Evolutionary conservation across 305 asterid genomes (phyloP), one percentile per base, ranked within the genome.

Genomic region (Solanum hybrid): DNA sequence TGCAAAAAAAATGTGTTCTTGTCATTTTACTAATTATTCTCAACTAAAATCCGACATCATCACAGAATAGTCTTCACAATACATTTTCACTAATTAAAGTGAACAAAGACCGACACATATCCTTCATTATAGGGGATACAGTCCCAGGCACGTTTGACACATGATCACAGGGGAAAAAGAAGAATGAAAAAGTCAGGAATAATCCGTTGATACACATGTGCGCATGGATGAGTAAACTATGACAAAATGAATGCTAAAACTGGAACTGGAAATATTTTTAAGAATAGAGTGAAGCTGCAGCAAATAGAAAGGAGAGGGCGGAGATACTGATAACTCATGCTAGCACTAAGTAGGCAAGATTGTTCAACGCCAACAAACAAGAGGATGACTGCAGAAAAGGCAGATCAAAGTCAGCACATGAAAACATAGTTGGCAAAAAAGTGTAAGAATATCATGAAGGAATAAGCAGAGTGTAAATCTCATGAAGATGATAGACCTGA

Each of bases 291-390:
- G 10, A 57, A 57, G 68, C 68, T 15, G 68, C 68, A 57, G 68
- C n/a, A 57, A 57, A 57, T 57, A 2, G 24, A 57, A 57, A 57
- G 92, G 78, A 90, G 89, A 90, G 79, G 91, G 87, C 72, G 3
- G 15, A 39, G 37, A 73, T 27, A 57, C 32, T 4, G 31, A 57
- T 9, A 65, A 11, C 57, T 45, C 37, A 39, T 68, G 76, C 76
- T 68, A 68, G 29, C 31, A 68, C 29, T 3, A 68, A 93, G 90
- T 92, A 94, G 32, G 98, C 98, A 91, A 94, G 95, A 93, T 92
- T 95, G 95, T 97, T 97, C 94, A 97, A 89, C 29, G 95, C 98
- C 91, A 96, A 93, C 91, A 80, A 78, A 91, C 99, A 96, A 29
- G 99, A 96, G 10, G 97, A 93, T 89, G 99, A 94, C 98, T 97